phyloP scores from a whole-genome alignment of 176 grass and related monocot species.

The Oryza nivara region DNA sequence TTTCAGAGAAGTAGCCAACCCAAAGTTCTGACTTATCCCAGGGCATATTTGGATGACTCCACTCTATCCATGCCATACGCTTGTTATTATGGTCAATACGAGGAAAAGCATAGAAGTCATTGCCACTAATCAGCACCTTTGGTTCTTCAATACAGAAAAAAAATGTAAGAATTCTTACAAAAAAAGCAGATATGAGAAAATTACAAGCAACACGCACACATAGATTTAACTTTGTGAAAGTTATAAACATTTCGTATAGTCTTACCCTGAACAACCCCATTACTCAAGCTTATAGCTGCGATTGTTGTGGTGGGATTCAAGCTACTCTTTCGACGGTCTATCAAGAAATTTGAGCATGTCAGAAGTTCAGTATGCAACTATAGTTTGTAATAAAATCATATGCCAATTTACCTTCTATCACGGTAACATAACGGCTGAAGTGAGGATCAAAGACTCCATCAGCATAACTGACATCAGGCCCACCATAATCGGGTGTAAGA shows the following conservation, averaged over 20 bases:
- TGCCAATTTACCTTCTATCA: conserved; percentile 77
- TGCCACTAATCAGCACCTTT: conserved; percentile 73
- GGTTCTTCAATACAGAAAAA: conserved; percentile 69
- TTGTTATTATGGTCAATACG: conserved; percentile 76
- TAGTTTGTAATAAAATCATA: conserved; percentile 18
- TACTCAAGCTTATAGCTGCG: conserved; percentile 53
- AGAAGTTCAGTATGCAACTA: conserved; percentile 30
- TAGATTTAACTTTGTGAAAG: conserved; percentile 7
- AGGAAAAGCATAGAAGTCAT: conserved; percentile 95
- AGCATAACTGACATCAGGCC: conserved; percentile 68
- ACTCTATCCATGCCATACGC: conserved; percentile 89
- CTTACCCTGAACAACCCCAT: conserved; percentile 61
- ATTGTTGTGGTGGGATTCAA: conserved; percentile 83
- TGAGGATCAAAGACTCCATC: conserved; percentile 92
- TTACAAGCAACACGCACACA: conserved; percentile 36
- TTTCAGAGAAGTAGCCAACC: conserved; percentile 85
- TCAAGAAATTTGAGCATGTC: conserved; percentile 39
- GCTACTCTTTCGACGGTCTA: conserved; percentile 72
- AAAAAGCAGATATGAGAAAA: conserved; percentile 26
- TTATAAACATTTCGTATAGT: conserved; percentile 16
- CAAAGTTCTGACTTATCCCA: conserved; percentile 98
- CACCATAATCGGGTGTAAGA: conserved; percentile 88
- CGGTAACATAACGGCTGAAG: conserved; percentile 80
- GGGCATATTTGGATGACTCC: conserved; percentile 90
- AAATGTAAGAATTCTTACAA: conserved; percentile 20